Conservation (phyloP, 2,329 filamentous ascomycete species). For the Aspergillus transmontanensis region DNA sequence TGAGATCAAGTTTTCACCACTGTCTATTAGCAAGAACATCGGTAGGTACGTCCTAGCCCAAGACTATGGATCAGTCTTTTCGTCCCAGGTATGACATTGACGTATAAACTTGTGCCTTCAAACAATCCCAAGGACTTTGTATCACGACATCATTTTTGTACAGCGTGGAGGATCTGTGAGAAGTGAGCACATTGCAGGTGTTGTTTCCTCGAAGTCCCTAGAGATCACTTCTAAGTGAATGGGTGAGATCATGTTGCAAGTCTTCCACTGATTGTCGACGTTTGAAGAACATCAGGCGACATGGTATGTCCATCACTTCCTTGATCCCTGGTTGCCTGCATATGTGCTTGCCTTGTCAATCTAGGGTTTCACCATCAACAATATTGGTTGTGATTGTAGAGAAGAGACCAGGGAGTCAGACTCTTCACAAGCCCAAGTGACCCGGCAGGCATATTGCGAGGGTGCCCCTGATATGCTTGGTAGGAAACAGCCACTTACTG, state of each 20-base stretch:
- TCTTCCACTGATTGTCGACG: background rate
- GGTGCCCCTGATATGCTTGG: background rate
- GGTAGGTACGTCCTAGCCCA: too few species aligned
- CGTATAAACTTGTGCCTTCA: background rate
- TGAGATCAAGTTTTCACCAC: too few species aligned
- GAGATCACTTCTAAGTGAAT: accelerated
- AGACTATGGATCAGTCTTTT: background rate
- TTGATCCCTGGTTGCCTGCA: background rate
- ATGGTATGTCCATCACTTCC: background rate
- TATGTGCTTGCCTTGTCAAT: background rate
- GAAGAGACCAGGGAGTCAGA: background rate
- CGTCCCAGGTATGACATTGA: background rate
- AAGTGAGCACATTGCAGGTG: background rate
- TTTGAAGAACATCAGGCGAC: background rate
- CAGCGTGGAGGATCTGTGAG: background rate
- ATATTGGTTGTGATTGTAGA: background rate
- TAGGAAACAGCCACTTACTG: background rate
- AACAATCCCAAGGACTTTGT: background rate
- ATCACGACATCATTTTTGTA: accelerated
- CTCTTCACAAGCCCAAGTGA: background rate
- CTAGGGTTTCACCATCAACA: background rate
- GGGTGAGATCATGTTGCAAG: background rate
- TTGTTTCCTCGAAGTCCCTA: background rate
- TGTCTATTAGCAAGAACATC: too few species aligned
- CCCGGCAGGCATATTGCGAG: background rate